A percentile compares a stretch with the other conserved stretches of the same genome.
phyloP scores from a whole-genome alignment of 1,284 basidiomycete genomes.

The Trametes hirsuta region DNA sequence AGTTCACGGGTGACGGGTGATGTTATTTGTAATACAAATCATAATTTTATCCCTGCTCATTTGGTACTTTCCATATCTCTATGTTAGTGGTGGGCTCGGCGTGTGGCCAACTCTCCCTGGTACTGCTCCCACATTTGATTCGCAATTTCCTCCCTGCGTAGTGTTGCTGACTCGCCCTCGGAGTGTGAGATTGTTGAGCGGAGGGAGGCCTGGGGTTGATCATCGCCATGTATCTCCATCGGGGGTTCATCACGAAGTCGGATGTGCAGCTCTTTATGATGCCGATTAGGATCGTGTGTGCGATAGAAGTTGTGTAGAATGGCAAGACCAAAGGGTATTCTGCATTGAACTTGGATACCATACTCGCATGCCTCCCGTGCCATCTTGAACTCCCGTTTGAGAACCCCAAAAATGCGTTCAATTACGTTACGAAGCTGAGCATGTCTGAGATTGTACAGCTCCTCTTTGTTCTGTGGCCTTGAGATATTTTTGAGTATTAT shows the following conservation, averaged over 20 bases:
- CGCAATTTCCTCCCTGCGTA: constrained; percentile 33
- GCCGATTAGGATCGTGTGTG: constrained; percentile 21
- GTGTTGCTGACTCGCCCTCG: constrained; percentile 13
- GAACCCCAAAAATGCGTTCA: constrained; percentile 46
- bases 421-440: constrained; percentile 41
- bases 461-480: constrained; percentile 39
- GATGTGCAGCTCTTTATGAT: constrained; percentile 1
- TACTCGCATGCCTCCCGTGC: constrained; percentile 20
- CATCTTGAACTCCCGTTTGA: constrained; percentile 34
- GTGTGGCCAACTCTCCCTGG: constrained; percentile 3
- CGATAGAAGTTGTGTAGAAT: constrained; percentile 32
- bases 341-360: constrained; percentile 23
- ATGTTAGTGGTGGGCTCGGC: too few relatives aligned
- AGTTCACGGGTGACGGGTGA: too few relatives aligned
- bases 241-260: background rate
- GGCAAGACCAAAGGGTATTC: constrained; percentile 22
- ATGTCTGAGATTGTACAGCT: constrained; percentile 47
- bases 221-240: constrained; percentile 1
- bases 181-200: constrained; percentile 11
- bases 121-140: constrained; percentile 37
- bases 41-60: too few relatives aligned
- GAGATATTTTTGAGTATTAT: background rate
- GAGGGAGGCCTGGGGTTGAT: background rate
- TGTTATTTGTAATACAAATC: too few relatives aligned
- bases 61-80: too few relatives aligned